Conservation (phyloP, 1,284 basidiomycete genomes). For the Ustilago bromivora region DNA sequence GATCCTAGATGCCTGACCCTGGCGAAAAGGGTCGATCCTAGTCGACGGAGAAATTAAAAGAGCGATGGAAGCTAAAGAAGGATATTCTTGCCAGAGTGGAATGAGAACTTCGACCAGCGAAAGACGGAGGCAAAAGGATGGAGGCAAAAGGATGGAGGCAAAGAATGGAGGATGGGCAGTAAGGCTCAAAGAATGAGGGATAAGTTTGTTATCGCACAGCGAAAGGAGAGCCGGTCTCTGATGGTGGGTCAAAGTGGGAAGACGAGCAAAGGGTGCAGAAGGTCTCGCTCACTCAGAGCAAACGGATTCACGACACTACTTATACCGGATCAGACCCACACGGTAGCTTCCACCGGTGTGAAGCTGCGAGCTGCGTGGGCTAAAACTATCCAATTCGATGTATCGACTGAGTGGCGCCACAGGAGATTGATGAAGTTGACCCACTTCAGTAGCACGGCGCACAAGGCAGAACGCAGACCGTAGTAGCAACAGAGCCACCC, state of each 20-base stretch:
- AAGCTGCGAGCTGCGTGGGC: neutral
- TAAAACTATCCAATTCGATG: neutral
- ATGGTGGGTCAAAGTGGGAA: constrained; percentile 6
- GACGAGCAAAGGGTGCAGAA: neutral
- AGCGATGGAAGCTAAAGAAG: constrained; percentile 1
- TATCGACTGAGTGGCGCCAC: neutral
- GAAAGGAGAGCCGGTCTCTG: constrained; percentile 11
- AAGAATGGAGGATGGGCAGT: neutral
- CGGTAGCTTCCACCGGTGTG: neutral
- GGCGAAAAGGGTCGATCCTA: constrained; percentile 1
- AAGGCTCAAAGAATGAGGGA: neutral
- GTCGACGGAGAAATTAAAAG: constrained; percentile 5
- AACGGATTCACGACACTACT: constrained; percentile 5
- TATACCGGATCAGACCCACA: constrained; percentile 10
- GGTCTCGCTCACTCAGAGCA: neutral
- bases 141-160: neutral
- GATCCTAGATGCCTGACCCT: constrained; percentile 3
- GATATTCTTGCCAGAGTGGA: neutral
- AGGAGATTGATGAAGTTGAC: constrained; percentile 1
- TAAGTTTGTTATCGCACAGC: constrained; percentile 9
- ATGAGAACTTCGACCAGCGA: constrained; percentile 11
- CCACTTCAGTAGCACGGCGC: neutral
- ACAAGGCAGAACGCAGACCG: neutral
- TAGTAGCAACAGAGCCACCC: neutral
- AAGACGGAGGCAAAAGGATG: neutral